A percentile compares a stretch with the other conserved stretches of the same genome.
phyloP scores from a whole-genome alignment of 2,329 filamentous ascomycete species.

The Phyllosticta citrichinensis region DNA sequence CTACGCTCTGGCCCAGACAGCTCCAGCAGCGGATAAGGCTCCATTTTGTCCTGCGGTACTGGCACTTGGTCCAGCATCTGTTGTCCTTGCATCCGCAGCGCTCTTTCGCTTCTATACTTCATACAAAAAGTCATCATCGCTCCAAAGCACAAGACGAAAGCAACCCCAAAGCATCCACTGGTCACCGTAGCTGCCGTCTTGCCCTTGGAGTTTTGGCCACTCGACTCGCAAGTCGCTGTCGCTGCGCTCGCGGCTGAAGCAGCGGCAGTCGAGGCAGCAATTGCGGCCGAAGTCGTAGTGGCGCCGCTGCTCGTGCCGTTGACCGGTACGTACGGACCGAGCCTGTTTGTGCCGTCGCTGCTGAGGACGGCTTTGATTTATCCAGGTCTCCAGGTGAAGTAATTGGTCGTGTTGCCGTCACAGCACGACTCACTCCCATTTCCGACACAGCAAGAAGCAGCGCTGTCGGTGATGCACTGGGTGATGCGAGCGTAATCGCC shows the following conservation, averaged over 20 bases:
- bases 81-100: not conserved
- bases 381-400: constrained; percentile 6
- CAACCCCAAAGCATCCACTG: not conserved
- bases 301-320: not conserved
- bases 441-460: not conserved
- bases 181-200: not conserved
- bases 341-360: constrained; percentile 2
- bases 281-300: not conserved
- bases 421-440: not conserved
- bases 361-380: constrained; percentile 8
- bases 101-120: not conserved
- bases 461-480: not conserved
- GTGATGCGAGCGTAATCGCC: not conserved
- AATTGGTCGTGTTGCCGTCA: not conserved
- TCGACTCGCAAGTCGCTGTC: not conserved
- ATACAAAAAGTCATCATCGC: not conserved
- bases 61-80: not conserved
- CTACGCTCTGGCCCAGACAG: not conserved
- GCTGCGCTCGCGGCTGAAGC: not conserved
- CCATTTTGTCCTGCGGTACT: not conserved
- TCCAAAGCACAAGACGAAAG: not conserved
- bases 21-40: not conserved
- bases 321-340: constrained; percentile 1
- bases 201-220: not conserved
- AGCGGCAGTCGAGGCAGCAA: not conserved